These are phyloP conservation scores for Gossypium stocksii DNA, from an alignment of 345 rosid genomes.

Conservation along the genomic window DNA sequence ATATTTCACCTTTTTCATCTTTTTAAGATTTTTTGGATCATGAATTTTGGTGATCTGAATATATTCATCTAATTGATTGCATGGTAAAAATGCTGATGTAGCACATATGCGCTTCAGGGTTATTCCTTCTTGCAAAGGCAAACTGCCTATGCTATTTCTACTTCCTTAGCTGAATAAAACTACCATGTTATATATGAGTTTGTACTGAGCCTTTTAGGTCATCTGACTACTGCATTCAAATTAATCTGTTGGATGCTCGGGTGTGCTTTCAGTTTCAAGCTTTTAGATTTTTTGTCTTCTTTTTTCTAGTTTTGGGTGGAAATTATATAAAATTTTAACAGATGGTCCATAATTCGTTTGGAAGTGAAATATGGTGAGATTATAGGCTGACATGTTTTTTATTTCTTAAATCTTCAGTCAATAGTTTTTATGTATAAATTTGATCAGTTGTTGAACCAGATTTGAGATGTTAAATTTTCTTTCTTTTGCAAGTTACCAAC, in stretches of 20 bases:
- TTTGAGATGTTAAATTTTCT: not conserved
- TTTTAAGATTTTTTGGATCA: not conserved
- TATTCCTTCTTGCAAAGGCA: not conserved
- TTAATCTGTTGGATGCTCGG: not conserved
- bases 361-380: not conserved
- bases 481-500: not conserved
- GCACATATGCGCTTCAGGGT: not conserved
- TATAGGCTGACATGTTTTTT: not conserved
- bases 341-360: not conserved
- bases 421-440: not conserved
- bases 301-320: not conserved
- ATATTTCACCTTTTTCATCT: not conserved
- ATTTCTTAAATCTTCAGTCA: not conserved
- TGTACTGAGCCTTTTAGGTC: not conserved
- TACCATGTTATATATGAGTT: not conserved
- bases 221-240: not conserved
- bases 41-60: not conserved
- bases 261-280: not conserved
- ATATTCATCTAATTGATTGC: not conserved
- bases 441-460: not conserved
- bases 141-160: not conserved
- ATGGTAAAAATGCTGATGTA: not conserved
- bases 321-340: not conserved
- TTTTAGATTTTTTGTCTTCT: not conserved
- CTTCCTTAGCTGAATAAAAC: not conserved